These are phyloP conservation scores for Hirsutella rhossiliensis DNA, from an alignment of 2,329 filamentous ascomycete genomes.

Conservation along the genomic window DNA sequence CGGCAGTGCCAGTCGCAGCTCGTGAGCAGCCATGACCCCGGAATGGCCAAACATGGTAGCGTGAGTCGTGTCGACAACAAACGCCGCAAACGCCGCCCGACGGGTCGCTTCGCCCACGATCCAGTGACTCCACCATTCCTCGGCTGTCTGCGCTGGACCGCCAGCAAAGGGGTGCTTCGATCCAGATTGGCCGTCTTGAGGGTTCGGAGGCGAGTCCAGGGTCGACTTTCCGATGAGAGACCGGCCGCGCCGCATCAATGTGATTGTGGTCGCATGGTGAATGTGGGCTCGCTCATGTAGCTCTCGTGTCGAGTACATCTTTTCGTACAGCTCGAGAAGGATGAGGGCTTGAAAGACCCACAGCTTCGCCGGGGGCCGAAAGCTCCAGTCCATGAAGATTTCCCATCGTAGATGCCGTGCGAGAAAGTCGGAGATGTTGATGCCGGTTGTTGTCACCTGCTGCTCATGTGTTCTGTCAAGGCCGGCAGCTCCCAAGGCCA, in stretches of 20 bases:
- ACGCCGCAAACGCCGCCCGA: conserved; percentile 83
- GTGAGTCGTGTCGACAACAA: conserved; percentile 90
- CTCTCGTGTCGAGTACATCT: conserved; percentile 89
- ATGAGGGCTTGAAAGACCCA: conserved; percentile 93
- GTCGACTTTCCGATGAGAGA: conserved; percentile 80
- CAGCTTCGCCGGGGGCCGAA: conserved; percentile 81
- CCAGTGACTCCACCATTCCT: conserved; percentile 95
- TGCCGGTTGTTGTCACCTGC: conserved; percentile 62
- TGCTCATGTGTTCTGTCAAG: conserved; percentile 72
- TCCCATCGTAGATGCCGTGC: conserved; percentile 94
- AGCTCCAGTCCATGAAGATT: conserved; percentile 84
- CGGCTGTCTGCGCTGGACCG: conserved; percentile 52
- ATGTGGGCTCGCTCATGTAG: conserved; percentile 93
- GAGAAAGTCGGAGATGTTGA: conserved; percentile 77
- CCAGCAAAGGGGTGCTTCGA: conserved; percentile 52
- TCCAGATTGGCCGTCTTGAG: conserved; percentile 44
- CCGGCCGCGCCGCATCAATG: conserved; percentile 85
- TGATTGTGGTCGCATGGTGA: conserved; percentile 90
- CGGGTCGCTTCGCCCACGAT: conserved; percentile 87
- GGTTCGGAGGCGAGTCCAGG: conserved; percentile 70
- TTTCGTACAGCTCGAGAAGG: conserved; percentile 87
- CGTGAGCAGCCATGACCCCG: conserved; percentile 92
- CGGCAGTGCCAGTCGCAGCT: conserved; percentile 81
- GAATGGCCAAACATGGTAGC: conserved; percentile 97
- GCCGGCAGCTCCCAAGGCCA: conserved; percentile 84